These are phyloP conservation scores for Leccinum imitatum DNA, from an alignment of 768 basidiomycete species.

Conservation along the genomic window DNA sequence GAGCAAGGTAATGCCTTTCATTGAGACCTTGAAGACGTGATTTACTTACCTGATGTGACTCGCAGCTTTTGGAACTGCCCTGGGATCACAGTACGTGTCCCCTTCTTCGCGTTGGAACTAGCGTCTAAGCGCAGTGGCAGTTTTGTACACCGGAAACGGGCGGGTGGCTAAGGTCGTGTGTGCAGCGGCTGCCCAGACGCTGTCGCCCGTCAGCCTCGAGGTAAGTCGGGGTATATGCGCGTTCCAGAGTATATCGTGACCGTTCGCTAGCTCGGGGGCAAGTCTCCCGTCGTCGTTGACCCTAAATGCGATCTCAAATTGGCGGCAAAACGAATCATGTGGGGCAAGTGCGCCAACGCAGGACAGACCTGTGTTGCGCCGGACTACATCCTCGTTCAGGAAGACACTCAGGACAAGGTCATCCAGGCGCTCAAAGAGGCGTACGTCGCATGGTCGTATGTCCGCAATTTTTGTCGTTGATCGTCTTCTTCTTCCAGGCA, in stretches of 20 bases:
- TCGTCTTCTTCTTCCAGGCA: neutral
- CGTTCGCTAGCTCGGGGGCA: slow-evolving; percentile 58
- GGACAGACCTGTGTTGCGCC: slow-evolving; percentile 76
- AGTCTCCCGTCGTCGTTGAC: slow-evolving; percentile 78
- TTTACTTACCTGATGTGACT: neutral
- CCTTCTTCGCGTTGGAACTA: neutral
- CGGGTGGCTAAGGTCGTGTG: slow-evolving; percentile 68
- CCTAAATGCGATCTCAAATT: slow-evolving; percentile 62
- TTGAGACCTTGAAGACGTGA: neutral
- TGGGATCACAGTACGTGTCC: slow-evolving; percentile 56
- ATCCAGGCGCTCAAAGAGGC: slow-evolving; percentile 41
- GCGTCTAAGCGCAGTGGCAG: slow-evolving; percentile 14
- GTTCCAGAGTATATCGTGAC: neutral
- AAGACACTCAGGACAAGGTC: slow-evolving; percentile 38
- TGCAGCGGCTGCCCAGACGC: slow-evolving; percentile 51
- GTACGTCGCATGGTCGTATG: slow-evolving; percentile 29
- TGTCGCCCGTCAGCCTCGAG: slow-evolving; percentile 63
- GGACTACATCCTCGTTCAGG: slow-evolving; percentile 51
- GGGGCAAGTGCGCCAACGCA: slow-evolving; percentile 76
- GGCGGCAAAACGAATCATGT: slow-evolving; percentile 68
- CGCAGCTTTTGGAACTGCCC: slow-evolving; percentile 65
- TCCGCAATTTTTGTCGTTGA: neutral
- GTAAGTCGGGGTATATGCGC: slow-evolving; percentile 27
- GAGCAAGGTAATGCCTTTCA: slow-evolving; percentile 41
- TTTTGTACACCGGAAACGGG: slow-evolving; percentile 57